A percentile compares a stretch with the other conserved stretches of the same genome.
These are phyloP conservation scores for Ceratocystis lukuohia DNA, from an alignment of 2,329 filamentous ascomycete species.

Conservation along the genomic window DNA sequence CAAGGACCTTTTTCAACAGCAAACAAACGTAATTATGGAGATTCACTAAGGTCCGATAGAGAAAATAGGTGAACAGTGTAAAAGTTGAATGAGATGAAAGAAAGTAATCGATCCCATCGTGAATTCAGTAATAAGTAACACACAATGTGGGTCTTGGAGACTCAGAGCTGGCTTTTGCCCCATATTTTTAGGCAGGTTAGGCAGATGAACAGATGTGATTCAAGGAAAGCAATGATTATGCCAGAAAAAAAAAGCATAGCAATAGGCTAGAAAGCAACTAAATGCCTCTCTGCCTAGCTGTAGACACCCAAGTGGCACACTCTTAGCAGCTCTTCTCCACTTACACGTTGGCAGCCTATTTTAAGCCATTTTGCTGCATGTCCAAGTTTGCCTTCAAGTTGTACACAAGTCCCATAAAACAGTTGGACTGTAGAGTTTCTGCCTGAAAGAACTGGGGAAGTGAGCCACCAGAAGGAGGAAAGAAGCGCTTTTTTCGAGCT, in stretches of 20 bases:
- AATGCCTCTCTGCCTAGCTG: too few species aligned
- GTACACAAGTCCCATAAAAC: background rate
- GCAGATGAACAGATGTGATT: too few species aligned
- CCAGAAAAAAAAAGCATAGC: too few species aligned
- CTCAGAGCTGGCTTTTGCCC: too few species aligned
- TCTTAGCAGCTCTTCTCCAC: background rate
- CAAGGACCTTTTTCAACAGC: background rate
- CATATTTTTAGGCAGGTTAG: too few species aligned
- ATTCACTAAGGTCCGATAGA: too few species aligned
- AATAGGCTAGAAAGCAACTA: too few species aligned
- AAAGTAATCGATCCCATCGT: too few species aligned
- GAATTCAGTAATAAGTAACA: too few species aligned
- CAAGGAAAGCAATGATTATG: too few species aligned
- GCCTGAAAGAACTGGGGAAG: background rate
- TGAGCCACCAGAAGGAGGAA: background rate
- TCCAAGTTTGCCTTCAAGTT: background rate
- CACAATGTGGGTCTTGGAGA: too few species aligned
- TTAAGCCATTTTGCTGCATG: background rate
- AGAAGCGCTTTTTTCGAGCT: background rate
- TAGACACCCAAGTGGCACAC: too few species aligned
- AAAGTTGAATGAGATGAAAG: background rate
- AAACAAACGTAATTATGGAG: background rate
- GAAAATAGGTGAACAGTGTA: background rate
- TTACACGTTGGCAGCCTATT: background rate
- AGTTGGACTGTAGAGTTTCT: background rate